Base-by-base conservation (phyloP, 805 yeast genomes). In the Candida caryicola region DNA sequence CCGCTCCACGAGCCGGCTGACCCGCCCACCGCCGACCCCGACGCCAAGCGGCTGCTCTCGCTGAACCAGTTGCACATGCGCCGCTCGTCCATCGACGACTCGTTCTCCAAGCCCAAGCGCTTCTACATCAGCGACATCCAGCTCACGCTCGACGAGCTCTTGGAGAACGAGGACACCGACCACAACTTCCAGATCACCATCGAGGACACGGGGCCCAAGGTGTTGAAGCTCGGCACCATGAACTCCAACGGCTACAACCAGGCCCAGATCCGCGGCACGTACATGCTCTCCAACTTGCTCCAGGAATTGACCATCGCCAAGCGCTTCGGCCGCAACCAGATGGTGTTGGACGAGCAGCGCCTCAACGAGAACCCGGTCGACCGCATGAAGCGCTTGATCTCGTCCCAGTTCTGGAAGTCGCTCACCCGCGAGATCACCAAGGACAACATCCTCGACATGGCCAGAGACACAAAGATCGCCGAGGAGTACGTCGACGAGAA, bases 291-390 rank as follows among this genome's bases (percentile, higher is more conserved):
- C 0, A 90, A 90, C 59, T 62, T 90, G 28, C 69, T 89, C 39
- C 96, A 89, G 64, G 97, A 89, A 60, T 69, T 89, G 47, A 87
- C 96, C 0, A 79, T 88, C 44, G 96, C 96, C 10, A 79, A 85
- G 55, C 68, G 84, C 40, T 76, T 81, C 57, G 95, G 95, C 6
- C 73, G 91, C 45, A 80, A 78, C 45, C 84, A 80, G 53, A 79
- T 88, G 71, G 70, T 85, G 34, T 62, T 89, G 43, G 96, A 88
- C 59, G 96, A 89, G 57, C 83, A 81, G 6, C 64, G 95, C 44
- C 71, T 90, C 41, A 84, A 79, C 55, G 96, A 89, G 60, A 87
- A 87, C 54, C 97, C 97, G 0, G 95, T 88, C 5, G 73, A 72
- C 39, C 71, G 96, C 42, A 71, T 89, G 58, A 71, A 76, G 26